Evolutionary conservation across 2,329 filamentous ascomycete species (phyloP).

Genomic region (Epichloe hybrida): DNA sequence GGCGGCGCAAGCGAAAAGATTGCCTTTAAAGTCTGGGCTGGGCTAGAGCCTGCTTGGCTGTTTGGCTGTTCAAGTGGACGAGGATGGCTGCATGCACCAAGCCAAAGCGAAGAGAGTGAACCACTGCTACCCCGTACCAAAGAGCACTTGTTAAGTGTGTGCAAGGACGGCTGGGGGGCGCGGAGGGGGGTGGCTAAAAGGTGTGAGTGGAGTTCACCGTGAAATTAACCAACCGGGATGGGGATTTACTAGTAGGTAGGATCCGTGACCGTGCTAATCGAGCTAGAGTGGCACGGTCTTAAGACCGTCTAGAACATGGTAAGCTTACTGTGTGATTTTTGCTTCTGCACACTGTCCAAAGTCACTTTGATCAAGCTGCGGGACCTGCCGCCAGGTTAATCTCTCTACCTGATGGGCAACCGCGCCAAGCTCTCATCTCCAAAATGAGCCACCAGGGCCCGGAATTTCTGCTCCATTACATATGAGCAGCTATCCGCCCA

Average conservation of each 20-base stretch:
- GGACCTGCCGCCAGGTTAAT: conserved; percentile 2
- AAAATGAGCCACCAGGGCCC: neutral
- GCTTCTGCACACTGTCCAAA: neutral
- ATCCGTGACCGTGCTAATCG: conserved; percentile 9
- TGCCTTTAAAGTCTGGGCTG: conserved; percentile 21
- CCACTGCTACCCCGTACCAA: neutral
- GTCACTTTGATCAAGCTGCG: neutral
- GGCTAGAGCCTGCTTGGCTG: conserved; percentile 1
- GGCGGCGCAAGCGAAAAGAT: conserved; percentile 40
- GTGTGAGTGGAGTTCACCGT: conserved; percentile 28
- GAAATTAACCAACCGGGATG: conserved; percentile 28
- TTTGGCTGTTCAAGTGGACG: conserved; percentile 8
- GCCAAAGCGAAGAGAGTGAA: neutral
- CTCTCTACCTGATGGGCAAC: neutral
- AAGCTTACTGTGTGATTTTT: neutral
- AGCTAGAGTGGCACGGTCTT: neutral
- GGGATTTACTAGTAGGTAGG: conserved; percentile 15
- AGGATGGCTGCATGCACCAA: conserved; percentile 12
- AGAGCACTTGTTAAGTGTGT: neutral
- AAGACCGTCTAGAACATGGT: accelerated
- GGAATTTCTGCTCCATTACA: neutral
- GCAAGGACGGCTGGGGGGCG: conserved; percentile 4
- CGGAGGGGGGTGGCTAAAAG: conserved; percentile 14
- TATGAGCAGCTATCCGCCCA: neutral
- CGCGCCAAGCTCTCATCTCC: conserved; percentile 5